Conservation (phyloP, 1,139 yeast species). For the Debaryomyces subglobosus region DNA sequence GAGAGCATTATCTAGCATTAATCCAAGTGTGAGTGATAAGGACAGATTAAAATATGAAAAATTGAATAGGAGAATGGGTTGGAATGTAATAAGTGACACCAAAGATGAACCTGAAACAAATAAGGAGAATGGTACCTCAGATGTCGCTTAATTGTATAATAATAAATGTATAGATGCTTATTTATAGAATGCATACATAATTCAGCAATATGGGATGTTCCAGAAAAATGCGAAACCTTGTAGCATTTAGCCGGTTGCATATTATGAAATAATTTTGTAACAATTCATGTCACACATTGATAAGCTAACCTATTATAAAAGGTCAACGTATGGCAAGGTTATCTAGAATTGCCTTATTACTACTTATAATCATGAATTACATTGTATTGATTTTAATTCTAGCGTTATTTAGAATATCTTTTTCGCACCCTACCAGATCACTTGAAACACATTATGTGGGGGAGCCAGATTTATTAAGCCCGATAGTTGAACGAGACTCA, state of each 20-base stretch:
- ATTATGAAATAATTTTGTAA: conserved; percentile 4
- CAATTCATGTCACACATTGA: neutral
- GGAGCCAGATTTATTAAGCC: neutral
- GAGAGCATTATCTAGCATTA: conserved; percentile 69
- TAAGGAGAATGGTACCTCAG: conserved; percentile 1
- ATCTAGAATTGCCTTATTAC: neutral
- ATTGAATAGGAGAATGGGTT: conserved; percentile 61
- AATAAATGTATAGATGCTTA: neutral
- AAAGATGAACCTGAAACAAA: conserved; percentile 12
- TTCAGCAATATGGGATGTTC: neutral
- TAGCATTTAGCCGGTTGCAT: neutral
- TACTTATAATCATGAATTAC: neutral
- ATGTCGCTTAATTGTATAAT: conserved; percentile 3
- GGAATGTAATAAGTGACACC: conserved; percentile 41
- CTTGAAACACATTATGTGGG: neutral
- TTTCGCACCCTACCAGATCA: conserved; percentile 4
- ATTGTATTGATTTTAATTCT: neutral
- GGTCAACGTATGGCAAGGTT: neutral
- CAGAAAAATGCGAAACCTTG: conserved; percentile 1
- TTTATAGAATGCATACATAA: conserved; percentile 3
- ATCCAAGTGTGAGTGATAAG: conserved; percentile 88
- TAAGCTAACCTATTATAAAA: neutral
- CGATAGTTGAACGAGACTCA: neutral
- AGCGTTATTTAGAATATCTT: neutral
- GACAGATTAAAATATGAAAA: conserved; percentile 79